phyloP scores from a whole-genome alignment of 805 yeast genomes.

The Candida boleticola region DNA sequence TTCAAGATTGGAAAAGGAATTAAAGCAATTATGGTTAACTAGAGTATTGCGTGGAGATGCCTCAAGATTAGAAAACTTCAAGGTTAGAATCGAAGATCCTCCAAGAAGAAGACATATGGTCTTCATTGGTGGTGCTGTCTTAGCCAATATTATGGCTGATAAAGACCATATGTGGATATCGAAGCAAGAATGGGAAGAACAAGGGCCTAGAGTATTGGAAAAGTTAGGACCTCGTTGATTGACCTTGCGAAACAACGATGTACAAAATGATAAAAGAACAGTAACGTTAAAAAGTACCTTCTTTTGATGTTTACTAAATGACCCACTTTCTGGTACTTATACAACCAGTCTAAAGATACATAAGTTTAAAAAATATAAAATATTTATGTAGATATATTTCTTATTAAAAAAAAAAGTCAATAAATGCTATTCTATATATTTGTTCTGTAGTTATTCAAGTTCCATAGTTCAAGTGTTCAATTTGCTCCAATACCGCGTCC shows the following conservation, averaged over 20 bases:
- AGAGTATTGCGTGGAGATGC: constrained; percentile 86
- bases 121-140: constrained; percentile 96
- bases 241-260: too few relatives aligned
- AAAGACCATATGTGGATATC: constrained; percentile 98
- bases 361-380: too few relatives aligned
- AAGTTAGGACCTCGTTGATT: constrained; percentile 93
- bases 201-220: constrained; percentile 78
- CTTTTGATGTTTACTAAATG: too few relatives aligned
- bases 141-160: constrained; percentile 97
- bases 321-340: too few relatives aligned
- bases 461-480: constrained; percentile 35
- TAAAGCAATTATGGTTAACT: constrained; percentile 94
- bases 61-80: constrained; percentile 81
- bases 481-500: constrained; percentile 37
- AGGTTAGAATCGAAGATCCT: constrained; percentile 96
- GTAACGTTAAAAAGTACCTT: too few relatives aligned
- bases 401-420: constrained; percentile 3
- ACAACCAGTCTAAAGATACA: too few relatives aligned
- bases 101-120: constrained; percentile 99
- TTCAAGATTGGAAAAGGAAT: constrained; percentile 89
- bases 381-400: too few relatives aligned
- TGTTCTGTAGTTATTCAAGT: too few relatives aligned
- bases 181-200: constrained; percentile 97
- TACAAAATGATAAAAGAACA: neutral
- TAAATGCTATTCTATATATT: constrained; percentile 1